Evolutionary conservation across 2,329 filamentous ascomycete species (phyloP).

Genomic region (Zasmidium angulare): DNA sequence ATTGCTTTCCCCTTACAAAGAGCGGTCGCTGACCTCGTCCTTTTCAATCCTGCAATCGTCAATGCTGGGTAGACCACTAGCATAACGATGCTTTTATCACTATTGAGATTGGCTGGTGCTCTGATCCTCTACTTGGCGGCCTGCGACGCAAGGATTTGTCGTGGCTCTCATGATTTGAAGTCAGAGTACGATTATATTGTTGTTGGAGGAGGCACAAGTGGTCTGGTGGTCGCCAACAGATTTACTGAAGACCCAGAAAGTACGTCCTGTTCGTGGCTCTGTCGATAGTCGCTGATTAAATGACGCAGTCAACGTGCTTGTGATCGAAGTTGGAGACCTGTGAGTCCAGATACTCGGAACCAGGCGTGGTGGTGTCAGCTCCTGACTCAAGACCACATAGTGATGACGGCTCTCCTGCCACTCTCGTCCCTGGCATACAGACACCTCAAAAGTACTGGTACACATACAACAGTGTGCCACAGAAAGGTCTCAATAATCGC

Average conservation of each 20-base stretch:
- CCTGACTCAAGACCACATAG: neutral
- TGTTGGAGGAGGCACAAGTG: constrained; percentile 23
- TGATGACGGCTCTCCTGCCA: constrained; percentile 6
- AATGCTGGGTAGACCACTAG: too few relatives aligned
- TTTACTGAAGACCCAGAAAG: constrained; percentile 12
- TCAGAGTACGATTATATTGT: constrained; percentile 18
- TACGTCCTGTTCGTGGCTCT: neutral
- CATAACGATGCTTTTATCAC: too few relatives aligned
- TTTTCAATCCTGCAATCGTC: too few relatives aligned
- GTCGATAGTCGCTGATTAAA: neutral
- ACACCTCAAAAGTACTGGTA: constrained; percentile 7
- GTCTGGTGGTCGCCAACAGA: constrained; percentile 22
- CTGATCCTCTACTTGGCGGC: too few relatives aligned
- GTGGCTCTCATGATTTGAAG: constrained; percentile 1
- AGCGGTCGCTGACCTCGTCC: too few relatives aligned
- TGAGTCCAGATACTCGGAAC: neutral
- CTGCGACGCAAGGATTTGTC: constrained; percentile 9
- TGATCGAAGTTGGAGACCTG: constrained; percentile 1
- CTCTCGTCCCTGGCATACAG: constrained; percentile 7
- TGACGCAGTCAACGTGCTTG: constrained; percentile 1
- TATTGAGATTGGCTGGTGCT: too few relatives aligned
- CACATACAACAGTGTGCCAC: constrained; percentile 5
- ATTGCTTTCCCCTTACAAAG: too few relatives aligned
- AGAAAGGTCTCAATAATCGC: neutral
- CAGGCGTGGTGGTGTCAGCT: neutral